phyloP scores from a whole-genome alignment of 2,329 filamentous ascomycete genomes.

The Phaeosphaeria sp. region DNA sequence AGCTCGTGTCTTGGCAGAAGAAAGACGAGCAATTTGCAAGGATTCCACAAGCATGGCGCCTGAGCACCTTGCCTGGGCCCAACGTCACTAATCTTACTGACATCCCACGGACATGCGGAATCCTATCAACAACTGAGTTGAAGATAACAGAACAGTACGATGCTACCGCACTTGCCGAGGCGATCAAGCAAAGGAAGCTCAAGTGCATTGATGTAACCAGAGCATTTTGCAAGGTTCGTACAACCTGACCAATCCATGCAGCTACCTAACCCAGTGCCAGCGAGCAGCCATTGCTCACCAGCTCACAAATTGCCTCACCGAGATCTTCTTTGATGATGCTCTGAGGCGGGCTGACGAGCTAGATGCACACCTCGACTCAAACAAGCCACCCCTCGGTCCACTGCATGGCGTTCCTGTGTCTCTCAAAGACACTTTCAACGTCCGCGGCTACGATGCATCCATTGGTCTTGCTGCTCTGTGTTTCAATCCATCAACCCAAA shows the following conservation, averaged over 20 bases:
- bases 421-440: conserved; percentile 58
- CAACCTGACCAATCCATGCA: not conserved
- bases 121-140: conserved; percentile 60
- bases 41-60: conserved; percentile 55
- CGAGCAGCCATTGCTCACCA: conserved; percentile 57
- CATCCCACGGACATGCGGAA: conserved; percentile 59
- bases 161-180: conserved; percentile 48
- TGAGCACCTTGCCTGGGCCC: conserved; percentile 33
- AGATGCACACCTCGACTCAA: conserved; percentile 50
- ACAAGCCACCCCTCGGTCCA: conserved; percentile 51
- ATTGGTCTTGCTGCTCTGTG: conserved; percentile 52
- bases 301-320: conserved; percentile 51
- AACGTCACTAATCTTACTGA: conserved; percentile 46
- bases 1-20: conserved; percentile 51
- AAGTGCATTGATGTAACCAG: conserved; percentile 47
- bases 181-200: conserved; percentile 43
- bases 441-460: conserved; percentile 53
- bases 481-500: conserved; percentile 50
- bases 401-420: conserved; percentile 57
- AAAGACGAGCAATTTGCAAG: conserved; percentile 49
- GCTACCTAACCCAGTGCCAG: conserved; percentile 19
- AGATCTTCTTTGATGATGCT: conserved; percentile 47
- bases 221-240: conserved; percentile 53
- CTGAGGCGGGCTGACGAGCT: conserved; percentile 43
- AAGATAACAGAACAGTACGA: conserved; percentile 63